Evolutionary conservation across 805 yeast genomes (phyloP), one percentile per base, ranked within the genome.

Genomic region (Suhomyces prunicola): DNA sequence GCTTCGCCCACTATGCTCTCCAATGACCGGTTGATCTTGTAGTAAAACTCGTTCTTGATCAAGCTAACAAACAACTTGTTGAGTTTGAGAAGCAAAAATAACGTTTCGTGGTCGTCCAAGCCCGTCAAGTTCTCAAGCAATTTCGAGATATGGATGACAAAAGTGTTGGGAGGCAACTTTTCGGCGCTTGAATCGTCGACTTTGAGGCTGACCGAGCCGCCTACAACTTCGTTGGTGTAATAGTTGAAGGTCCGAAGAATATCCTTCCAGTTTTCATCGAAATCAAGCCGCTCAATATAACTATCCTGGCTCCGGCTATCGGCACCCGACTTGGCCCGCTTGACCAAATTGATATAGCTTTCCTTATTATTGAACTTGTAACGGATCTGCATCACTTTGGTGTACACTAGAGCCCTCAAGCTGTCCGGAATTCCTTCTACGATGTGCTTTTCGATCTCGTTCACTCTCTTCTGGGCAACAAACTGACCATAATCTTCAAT

Each of bases 41-140:
- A 76, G 60, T 58, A 63, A 44, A 72, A 65, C 57, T 73, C 77
- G 10, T 67, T 71, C 45, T 66, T 68, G 42, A 65, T 61, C 42
- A 69, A 58, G 44, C 53, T 57, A 26, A 55, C 35, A 47, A 63
- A 62, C 27, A 70, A 40, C 54, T 67, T 68, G 54, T 69, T 60
- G 45, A 73, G 55, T 49, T 69, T 72, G 53, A 74, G 60, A n/a
- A 74, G 57, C 0, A 74, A 29, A n/a, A 67, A 70, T 35, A 74
- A 63, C 1, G 60, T 47, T 27, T 74, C 74, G 45, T 69, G 69
- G 31, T 61, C 56, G 15, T 53, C 42, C 31, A 68, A 49, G 2
- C 59, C 59, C 2, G 66, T 60, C 17, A 68, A 48, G 6, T 39
- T 44, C 10, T 56, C 53, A 29, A 72, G 42, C 5, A 63, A 47